Percentiles rank a stretch among this genome's conserved stretches.
Conservation (phyloP, 1,139 yeast genomes). For the Waltiozyma sp. region DNA sequence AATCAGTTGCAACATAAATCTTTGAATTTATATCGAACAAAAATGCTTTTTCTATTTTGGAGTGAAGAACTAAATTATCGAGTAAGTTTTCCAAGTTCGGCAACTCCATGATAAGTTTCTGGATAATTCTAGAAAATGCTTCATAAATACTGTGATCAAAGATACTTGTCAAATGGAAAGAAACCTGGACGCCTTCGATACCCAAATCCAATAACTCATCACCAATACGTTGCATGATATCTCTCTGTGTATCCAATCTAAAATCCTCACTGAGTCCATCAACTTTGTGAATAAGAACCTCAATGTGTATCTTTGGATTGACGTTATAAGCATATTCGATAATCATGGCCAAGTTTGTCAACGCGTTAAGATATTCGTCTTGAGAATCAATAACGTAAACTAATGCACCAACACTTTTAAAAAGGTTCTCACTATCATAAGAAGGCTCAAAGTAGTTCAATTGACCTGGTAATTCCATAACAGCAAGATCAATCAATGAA, state of each 20-base stretch:
- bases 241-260: slow-evolving; percentile 88
- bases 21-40: slow-evolving; percentile 89
- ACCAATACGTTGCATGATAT: slow-evolving; percentile 90
- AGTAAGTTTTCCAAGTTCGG: slow-evolving; percentile 83
- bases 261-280: slow-evolving; percentile 94
- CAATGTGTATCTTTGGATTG: slow-evolving; percentile 79
- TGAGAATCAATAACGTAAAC: slow-evolving; percentile 92
- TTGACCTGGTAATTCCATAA: slow-evolving; percentile 97
- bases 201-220: slow-evolving; percentile 88
- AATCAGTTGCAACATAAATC: slow-evolving; percentile 91
- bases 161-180: slow-evolving; percentile 84
- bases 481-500: slow-evolving; percentile 75
- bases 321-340: slow-evolving; percentile 81
- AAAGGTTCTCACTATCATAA: slow-evolving; percentile 67
- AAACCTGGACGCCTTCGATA: slow-evolving; percentile 80
- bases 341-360: slow-evolving; percentile 80
- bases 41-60: slow-evolving; percentile 86
- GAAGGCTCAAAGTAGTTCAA: slow-evolving; percentile 78
- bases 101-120: slow-evolving; percentile 78
- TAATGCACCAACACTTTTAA: slow-evolving; percentile 81
- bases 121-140: slow-evolving; percentile 88
- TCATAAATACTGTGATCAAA: slow-evolving; percentile 95
- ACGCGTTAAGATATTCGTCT: slow-evolving; percentile 87
- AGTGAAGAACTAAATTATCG: slow-evolving; percentile 80
- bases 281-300: slow-evolving; percentile 87